Evolutionary conservation across 2,329 filamentous ascomycete species (phyloP), one percentile per base, ranked within the genome.

Genomic region (Paraphaeosphaeria minitans): DNA sequence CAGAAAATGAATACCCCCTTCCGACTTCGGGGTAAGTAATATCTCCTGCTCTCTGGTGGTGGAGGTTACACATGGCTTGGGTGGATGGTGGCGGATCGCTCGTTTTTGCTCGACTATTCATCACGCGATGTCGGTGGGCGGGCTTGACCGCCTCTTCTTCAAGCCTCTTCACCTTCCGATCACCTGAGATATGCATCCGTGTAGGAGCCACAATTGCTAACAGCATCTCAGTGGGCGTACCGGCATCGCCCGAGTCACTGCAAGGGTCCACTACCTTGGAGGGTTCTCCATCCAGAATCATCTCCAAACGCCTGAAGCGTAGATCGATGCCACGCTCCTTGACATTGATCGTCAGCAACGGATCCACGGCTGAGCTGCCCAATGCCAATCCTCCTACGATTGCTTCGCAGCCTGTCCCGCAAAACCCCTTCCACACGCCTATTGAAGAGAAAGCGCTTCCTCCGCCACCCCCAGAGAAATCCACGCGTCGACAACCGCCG

Each of bases 381-480:
- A 62, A 68, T 19, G 65, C 66, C 35, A 62, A 68, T 19, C 64
- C 66, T 37, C 70, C 72, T 37, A 56, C 53, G 50, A 48, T 66
- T 12, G 56, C 66, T 16, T 56, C 55, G 31, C 58, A 43, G 33
- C 51, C 62, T 21, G 53, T 56, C 48, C 35, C 50, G 27, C 55
- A 63, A 48, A 60, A 61, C 24, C 64, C 63, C 2, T 53, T 65
- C 13, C 46, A 56, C 22, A 48, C 56, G 47, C 56, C 67, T 31
- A 63, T 65, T 27, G 60, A 71, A 43, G 64, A 68, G 21, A 71
- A 72, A 33, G 66, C 69, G 24, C 65, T 73, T 24, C 74, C 74
- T 22, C 75, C 74, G 10, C 70, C 71, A 39, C 75, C 74, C n/a
- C 74, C 74, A 5, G 63, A 66, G 51, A 77, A 77, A 57, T 75